Evolutionary conservation across 371 early-diverging fungal species (phyloP).

Genomic region (Coemansia sp.): DNA sequence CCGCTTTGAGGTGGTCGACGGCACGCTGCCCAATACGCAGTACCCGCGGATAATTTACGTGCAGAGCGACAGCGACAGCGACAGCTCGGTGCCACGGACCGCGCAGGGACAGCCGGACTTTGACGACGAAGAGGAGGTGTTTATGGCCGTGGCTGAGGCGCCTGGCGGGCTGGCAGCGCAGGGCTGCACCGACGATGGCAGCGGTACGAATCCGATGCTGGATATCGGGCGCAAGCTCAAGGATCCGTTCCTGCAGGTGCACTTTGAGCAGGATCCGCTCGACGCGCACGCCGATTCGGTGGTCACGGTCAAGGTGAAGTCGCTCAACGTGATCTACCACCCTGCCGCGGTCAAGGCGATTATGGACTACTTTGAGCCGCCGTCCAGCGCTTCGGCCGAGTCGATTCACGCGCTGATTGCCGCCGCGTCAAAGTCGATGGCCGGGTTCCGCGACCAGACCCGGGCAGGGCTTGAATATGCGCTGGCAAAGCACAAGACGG

Average conservation of each 20-base stretch:
- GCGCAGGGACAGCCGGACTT: background rate
- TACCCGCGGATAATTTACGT: constrained; percentile 85
- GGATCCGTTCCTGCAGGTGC: constrained; percentile 79
- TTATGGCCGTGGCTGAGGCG: constrained; percentile 26
- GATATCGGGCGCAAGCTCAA: constrained; percentile 11
- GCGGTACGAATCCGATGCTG: background rate
- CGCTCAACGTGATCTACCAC: constrained; percentile 89
- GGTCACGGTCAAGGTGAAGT: constrained; percentile 78
- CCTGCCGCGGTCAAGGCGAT: constrained; percentile 74
- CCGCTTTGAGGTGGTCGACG: constrained; percentile 78
- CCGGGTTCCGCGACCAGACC: constrained; percentile 88
- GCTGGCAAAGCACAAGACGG: constrained; percentile 82
- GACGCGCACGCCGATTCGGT: constrained; percentile 89
- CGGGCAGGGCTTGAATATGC: constrained; percentile 83
- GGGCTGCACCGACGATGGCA: background rate
- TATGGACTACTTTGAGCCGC: constrained; percentile 82
- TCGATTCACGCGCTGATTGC: constrained; percentile 54
- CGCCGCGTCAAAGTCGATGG: constrained; percentile 88
- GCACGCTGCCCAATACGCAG: constrained; percentile 68
- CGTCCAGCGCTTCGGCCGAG: constrained; percentile 70
- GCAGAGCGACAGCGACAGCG: constrained; percentile 49
- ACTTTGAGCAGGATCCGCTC: constrained; percentile 83
- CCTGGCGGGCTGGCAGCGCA: constrained; percentile 24
- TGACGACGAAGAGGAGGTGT: background rate
- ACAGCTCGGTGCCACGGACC: background rate